Conservation (phyloP, 257 asterid genomes). For the Capsicum baccatum region DNA sequence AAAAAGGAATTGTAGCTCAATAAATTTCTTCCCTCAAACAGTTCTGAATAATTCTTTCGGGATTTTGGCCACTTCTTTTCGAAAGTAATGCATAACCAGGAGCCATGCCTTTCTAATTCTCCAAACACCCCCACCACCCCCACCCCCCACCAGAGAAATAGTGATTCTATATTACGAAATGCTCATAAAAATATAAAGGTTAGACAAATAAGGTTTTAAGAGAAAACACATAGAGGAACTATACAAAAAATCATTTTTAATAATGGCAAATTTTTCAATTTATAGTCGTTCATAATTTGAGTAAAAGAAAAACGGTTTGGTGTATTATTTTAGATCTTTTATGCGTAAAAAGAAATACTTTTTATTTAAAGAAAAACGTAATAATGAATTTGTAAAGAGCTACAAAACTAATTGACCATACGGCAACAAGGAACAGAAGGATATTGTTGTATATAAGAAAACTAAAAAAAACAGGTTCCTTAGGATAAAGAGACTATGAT, state of each 20-base stretch:
- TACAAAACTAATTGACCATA: background rate
- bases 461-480: background rate
- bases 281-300: no score
- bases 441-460: background rate
- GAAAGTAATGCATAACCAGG: background rate
- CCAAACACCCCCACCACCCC: no score
- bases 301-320: background rate
- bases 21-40: background rate
- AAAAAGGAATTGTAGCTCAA: background rate
- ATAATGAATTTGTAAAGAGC: background rate
- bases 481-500: background rate
- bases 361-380: background rate
- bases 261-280: no score
- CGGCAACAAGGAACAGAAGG: background rate
- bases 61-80: background rate
- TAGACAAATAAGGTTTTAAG: background rate
- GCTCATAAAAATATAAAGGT: background rate
- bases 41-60: background rate
- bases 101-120: background rate
- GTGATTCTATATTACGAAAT: background rate
- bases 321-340: background rate
- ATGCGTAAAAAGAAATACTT: background rate
- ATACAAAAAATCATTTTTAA: background rate
- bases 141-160: no score
- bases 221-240: background rate